Percentiles rank a stretch among this genome's conserved stretches.
These are phyloP conservation scores for Tremellales sp. DNA, from an alignment of 1,284 basidiomycete species.

Conservation along the genomic window DNA sequence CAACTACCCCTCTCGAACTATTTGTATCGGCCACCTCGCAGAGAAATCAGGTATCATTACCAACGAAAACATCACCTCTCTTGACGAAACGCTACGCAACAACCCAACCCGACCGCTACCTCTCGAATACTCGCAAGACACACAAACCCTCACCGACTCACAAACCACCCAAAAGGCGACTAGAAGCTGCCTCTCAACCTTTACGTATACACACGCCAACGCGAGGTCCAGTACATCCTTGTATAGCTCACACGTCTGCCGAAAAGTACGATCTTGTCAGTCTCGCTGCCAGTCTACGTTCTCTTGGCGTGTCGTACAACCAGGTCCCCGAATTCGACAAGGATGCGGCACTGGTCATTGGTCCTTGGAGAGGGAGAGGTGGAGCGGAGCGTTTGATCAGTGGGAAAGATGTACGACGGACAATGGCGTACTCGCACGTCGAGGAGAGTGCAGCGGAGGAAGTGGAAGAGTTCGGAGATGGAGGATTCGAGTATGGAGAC, in stretches of 20 bases:
- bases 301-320: slow-evolving; percentile 41
- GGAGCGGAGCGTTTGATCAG: slow-evolving; percentile 38
- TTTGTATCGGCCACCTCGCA: too few relatives aligned
- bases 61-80: too few relatives aligned
- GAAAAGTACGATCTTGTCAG: slow-evolving; percentile 43
- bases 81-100: too few relatives aligned
- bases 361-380: slow-evolving; percentile 45
- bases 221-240: slow-evolving; percentile 46
- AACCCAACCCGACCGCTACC: slow-evolving; percentile 1
- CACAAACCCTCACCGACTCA: slow-evolving; percentile 25
- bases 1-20: too few relatives aligned
- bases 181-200: slow-evolving; percentile 47
- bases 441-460: slow-evolving; percentile 5
- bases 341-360: slow-evolving; percentile 45
- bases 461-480: slow-evolving; percentile 44
- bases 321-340: slow-evolving; percentile 46
- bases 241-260: slow-evolving; percentile 48
- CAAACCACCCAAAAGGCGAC: slow-evolving; percentile 46
- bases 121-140: background rate
- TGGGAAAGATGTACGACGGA: slow-evolving; percentile 31
- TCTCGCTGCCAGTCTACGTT: slow-evolving; percentile 31
- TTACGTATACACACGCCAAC: slow-evolving; percentile 43
- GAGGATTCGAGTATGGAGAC: slow-evolving; percentile 52
- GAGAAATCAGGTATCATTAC: too few relatives aligned
- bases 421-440: background rate